phyloP scores from a whole-genome alignment of 108 stramenopile genomes.

The Cylindrotheca closterium region DNA sequence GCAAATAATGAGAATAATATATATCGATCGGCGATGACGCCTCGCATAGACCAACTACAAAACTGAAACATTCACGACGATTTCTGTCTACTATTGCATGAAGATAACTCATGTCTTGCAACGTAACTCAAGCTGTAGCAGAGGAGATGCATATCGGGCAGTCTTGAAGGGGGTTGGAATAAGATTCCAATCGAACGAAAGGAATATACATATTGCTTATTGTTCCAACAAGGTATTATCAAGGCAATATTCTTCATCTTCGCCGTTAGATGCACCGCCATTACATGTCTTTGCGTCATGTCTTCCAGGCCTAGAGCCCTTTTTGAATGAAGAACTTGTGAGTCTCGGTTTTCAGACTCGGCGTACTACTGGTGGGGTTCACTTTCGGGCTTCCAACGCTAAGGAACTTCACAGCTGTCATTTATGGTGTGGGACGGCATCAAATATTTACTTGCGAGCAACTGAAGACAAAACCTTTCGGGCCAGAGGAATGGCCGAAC shows the following conservation, averaged over 20 bases:
- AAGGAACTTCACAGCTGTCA: conserved; percentile 46
- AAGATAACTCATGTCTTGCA: neutral
- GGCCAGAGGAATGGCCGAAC: conserved; percentile 59
- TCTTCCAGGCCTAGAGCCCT: conserved; percentile 66
- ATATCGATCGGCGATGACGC: too few relatives aligned
- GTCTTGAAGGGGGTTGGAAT: neutral
- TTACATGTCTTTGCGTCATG: conserved; percentile 46
- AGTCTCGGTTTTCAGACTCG: conserved; percentile 31
- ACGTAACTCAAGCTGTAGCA: neutral
- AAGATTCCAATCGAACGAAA: neutral
- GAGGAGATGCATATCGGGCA: too few relatives aligned
- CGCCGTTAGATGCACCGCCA: neutral
- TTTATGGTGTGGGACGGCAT: conserved; percentile 62
- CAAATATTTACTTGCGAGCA: conserved; percentile 50
- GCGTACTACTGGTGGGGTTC: conserved; percentile 26
- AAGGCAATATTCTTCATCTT: neutral
- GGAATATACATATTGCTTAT: neutral
- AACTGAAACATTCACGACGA: too few relatives aligned
- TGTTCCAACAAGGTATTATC: neutral
- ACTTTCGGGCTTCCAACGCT: conserved; percentile 25
- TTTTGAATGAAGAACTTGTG: conserved; percentile 50
- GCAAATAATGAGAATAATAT: too few relatives aligned
- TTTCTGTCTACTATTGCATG: neutral
- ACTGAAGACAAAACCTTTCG: conserved; percentile 40
- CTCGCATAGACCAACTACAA: too few relatives aligned